Base-by-base conservation (phyloP, 2,329 filamentous ascomycete species). In the Aureobasidium melanogenum region DNA sequence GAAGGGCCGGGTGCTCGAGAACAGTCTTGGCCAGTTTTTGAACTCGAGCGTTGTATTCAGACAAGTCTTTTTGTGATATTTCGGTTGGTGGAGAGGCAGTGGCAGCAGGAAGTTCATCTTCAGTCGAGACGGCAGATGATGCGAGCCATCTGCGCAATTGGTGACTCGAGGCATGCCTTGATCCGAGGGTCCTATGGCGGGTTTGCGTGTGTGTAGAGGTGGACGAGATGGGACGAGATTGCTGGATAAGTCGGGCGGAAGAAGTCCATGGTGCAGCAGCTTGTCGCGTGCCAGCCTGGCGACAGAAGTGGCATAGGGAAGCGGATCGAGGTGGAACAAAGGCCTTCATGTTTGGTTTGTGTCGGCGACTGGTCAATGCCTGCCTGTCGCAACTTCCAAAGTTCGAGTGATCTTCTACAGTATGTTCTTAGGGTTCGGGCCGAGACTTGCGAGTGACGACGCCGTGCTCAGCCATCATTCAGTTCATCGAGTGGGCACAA, bases 1-100 rank as follows among this genome's bases (percentile, higher is more conserved):
- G 63, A 6, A 66, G 36, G 14, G 14, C 28, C 1, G 62, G 57
- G 26, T 62, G 54, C 19, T 58, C 39, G 5, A 65, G 50, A 24
- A 66, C 58, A 14, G 57, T 32, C 5, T 60, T 50, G 22, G 38
- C 43, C 17, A 63, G 22, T n/a, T 54, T 34, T 7, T 58, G 30
- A 9, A 63, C 55, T 17, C 58, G 30, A n/a, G 39, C 44, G 22
- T 65, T 54, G 24, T 61, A 59, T 12, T 61, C 51, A 15, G 43
- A 36, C 5, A 65, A 28, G 10, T 62, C 52, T 39, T 61, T 28
- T 44, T 55, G 59, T n/a, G 48, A 61, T n/a, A 19, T 19, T 32
- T 17, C 46, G 14, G 46, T 14, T 9, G 46, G n/a, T 17, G 26
- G 46, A 32, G 39, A 9, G 0, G 36, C 36, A 14, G 19, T 17